phyloP scores from a whole-genome alignment of 2,329 filamentous ascomycete species.

The Talaromyces piceae region DNA sequence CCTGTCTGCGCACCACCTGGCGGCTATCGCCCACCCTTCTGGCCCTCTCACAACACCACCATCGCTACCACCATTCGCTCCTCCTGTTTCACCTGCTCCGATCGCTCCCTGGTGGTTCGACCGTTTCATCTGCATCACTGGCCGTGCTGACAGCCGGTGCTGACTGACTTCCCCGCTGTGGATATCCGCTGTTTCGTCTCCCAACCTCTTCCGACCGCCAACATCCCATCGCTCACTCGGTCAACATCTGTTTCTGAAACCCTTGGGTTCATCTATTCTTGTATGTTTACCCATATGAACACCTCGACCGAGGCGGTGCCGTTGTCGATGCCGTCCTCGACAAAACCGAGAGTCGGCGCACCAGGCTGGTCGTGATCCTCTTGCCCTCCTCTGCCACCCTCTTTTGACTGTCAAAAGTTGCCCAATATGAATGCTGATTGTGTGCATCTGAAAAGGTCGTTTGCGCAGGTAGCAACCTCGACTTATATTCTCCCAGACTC shows the following conservation, averaged over 20 bases:
- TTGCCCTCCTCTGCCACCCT: conserved; percentile 10
- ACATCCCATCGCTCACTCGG: conserved; percentile 6
- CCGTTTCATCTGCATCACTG: conserved; percentile 18
- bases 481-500: conserved; percentile 18
- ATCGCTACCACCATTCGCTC: conserved; percentile 3
- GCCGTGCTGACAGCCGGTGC: neutral
- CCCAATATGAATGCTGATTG: conserved; percentile 21
- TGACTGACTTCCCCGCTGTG: conserved; percentile 6
- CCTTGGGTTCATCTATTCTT: conserved; percentile 8
- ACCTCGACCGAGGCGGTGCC: neutral
- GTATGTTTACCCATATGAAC: conserved; percentile 7
- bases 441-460: conserved; percentile 26
- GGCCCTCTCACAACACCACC: no score
- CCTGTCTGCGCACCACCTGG: neutral
- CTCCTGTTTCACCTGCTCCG: conserved; percentile 10
- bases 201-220: neutral
- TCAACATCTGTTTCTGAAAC: conserved; percentile 1
- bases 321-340: neutral
- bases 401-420: neutral
- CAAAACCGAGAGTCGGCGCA: neutral
- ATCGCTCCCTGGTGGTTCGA: conserved; percentile 37
- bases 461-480: conserved; percentile 36
- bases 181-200: conserved; percentile 9
- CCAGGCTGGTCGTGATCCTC: neutral
- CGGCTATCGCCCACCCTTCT: conserved; percentile 1